Evolutionary conservation across 83 land plant species (phyloP), one percentile per base, ranked within the genome.

Genomic region (Picea abies): DNA sequence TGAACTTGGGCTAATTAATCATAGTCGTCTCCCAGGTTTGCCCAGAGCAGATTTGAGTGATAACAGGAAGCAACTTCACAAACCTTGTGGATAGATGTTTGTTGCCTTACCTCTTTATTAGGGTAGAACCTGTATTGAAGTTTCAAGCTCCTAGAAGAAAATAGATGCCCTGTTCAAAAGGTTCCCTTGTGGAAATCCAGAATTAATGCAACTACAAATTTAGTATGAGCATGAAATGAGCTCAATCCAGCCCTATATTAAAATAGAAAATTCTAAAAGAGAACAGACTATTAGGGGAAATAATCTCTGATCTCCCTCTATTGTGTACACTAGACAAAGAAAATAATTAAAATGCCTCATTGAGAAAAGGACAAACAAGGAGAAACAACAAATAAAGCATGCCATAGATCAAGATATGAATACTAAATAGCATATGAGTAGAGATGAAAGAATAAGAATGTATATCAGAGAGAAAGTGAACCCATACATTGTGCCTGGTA

Each of bases 401-500:
- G 26, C 19, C 7, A 70, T 39, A 20, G 10, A 39, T 41, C 22
- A 72, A 69, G 23, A 23, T 69, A 29, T 69, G 56, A 52, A 52
- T 52, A 52, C 56, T 52, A 32, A 29, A 32, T 69, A 69, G 6
- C 76, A 73, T 71, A 5, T 73, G 77, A 73, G 56, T n/a, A 8
- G 14, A 10, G 11, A 2, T 11, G 16, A 73, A 8, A n/a, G 49
- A 73, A 73, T n/a, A 44, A 20, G 25, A 44, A 73, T 44, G 11
- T 20, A 73, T 23, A 20, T 44, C 15, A n/a, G 77, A 44, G 16
- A 47, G 56, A 73, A 73, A 73, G 14, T 32, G 44, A 73, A 73
- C 20, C 23, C 77, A 73, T 73, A 73, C 77, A 73, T 44, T 73
- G 56, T 73, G 77, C 58, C 77, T 73, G 56, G 77, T 73, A n/a